These are phyloP conservation scores for Trichaptum fuscoviolaceum DNA, from an alignment of 768 basidiomycete species.

Conservation along the genomic window DNA sequence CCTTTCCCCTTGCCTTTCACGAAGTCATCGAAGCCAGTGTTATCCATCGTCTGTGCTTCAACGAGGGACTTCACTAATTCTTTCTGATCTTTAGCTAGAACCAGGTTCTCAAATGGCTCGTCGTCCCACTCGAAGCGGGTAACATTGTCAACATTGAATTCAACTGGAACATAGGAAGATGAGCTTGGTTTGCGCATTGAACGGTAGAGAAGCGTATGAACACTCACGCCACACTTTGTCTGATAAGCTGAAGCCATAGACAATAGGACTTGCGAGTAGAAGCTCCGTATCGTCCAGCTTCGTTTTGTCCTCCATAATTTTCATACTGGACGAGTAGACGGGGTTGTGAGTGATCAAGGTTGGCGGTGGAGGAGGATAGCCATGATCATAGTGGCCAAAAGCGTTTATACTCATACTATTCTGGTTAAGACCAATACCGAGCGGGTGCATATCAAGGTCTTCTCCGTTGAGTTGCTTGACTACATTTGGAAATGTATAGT, in stretches of 20 bases:
- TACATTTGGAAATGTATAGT: slow-evolving; percentile 40
- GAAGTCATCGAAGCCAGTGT: slow-evolving; percentile 26
- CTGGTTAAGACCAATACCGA: neutral
- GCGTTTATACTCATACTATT: neutral
- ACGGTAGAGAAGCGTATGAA: slow-evolving; percentile 4
- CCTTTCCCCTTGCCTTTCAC: slow-evolving; percentile 32
- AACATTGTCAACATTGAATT: slow-evolving; percentile 54
- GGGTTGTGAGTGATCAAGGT: neutral
- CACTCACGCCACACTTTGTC: slow-evolving; percentile 57
- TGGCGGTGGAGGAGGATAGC: neutral
- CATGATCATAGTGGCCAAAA: neutral
- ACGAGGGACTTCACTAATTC: slow-evolving; percentile 24
- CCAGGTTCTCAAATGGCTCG: slow-evolving; percentile 27
- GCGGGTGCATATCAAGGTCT: slow-evolving; percentile 11
- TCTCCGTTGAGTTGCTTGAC: slow-evolving; percentile 19
- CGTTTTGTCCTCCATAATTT: slow-evolving; percentile 14
- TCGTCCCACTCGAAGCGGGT: slow-evolving; percentile 43
- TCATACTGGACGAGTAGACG: neutral
- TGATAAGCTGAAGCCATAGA: slow-evolving; percentile 57
- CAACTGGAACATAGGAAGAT: slow-evolving; percentile 33
- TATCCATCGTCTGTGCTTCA: slow-evolving; percentile 21
- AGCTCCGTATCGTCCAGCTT: slow-evolving; percentile 49
- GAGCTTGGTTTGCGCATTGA: slow-evolving; percentile 7
- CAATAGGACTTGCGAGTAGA: slow-evolving; percentile 48
- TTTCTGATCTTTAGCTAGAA: slow-evolving; percentile 26